These are phyloP conservation scores for Chenopodium suecicum DNA, from an alignment of 148 eudicot species.

Conservation along the genomic window DNA sequence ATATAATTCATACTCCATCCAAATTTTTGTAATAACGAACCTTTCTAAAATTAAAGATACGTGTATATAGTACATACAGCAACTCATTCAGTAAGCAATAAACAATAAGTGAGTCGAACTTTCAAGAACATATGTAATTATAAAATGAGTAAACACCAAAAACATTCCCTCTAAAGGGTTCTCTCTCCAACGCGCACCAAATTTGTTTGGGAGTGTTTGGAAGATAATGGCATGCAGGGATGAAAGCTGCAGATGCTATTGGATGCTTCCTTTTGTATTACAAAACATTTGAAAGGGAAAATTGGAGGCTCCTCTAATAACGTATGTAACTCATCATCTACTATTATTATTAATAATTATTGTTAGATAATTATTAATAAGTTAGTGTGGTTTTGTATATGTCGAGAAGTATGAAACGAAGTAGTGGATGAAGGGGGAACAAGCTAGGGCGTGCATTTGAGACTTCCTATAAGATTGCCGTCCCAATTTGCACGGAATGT, in stretches of 20 bases:
- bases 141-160: not conserved
- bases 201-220: slow-evolving; percentile 60
- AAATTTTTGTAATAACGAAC: no score
- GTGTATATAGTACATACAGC: no score
- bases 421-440: slow-evolving; percentile 19
- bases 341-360: not conserved
- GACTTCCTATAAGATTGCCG: slow-evolving; percentile 32
- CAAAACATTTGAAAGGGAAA: not conserved
- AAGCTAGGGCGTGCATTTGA: slow-evolving; percentile 32
- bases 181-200: slow-evolving; percentile 25
- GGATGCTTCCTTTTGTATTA: slow-evolving; percentile 17
- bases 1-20: no score
- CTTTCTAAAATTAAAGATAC: no score
- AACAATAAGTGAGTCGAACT: no score
- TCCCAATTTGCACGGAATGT: slow-evolving; percentile 24
- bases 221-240: slow-evolving; percentile 63
- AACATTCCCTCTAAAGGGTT: slow-evolving; percentile 39
- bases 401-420: not conserved
- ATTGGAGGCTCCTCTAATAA: no score
- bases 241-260: slow-evolving; percentile 56
- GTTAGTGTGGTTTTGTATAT: not conserved
- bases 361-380: not conserved
- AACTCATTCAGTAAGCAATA: no score
- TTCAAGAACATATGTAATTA: no score
- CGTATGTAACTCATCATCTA: not conserved